Conservation (phyloP, 2,329 filamentous ascomycete genomes). For the Acrocalymma vagum region DNA sequence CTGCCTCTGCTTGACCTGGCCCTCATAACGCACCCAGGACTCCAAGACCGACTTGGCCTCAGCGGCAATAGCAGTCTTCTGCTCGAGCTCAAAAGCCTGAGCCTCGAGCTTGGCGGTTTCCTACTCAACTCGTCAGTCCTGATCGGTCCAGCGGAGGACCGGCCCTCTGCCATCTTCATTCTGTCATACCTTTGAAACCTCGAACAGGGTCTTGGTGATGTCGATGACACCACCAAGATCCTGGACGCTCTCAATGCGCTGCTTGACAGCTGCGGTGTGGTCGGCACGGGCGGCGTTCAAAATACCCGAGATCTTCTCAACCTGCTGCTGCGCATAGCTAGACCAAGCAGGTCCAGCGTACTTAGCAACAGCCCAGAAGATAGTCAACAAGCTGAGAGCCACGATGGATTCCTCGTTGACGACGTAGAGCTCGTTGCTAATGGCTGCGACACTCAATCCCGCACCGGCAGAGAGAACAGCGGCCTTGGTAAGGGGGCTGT, state of each 20-base stretch:
- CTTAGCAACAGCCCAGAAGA: constrained; percentile 92
- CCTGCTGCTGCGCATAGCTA: constrained; percentile 90
- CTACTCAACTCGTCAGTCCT: constrained; percentile 58
- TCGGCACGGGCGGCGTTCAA: constrained; percentile 92
- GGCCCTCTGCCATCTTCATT: constrained; percentile 4
- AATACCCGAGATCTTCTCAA: constrained; percentile 92
- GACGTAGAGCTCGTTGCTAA: constrained; percentile 99
- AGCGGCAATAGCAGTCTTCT: constrained; percentile 87
- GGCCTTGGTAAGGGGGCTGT: constrained; percentile 91
- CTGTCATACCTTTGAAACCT: constrained; percentile 90
- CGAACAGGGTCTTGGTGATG: constrained; percentile 95
- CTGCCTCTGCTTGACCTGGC: constrained; percentile 98
- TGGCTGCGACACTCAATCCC: constrained; percentile 89
- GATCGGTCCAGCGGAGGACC: constrained; percentile 30
- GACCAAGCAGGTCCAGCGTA: constrained; percentile 92
- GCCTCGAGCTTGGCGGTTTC: constrained; percentile 97
- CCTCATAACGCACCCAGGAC: constrained; percentile 98
- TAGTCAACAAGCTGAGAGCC: constrained; percentile 88
- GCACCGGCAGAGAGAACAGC: constrained; percentile 94
- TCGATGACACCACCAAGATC: constrained; percentile 95
- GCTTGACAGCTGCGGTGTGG: constrained; percentile 95
- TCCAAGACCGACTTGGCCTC: constrained; percentile 97
- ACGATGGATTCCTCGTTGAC: constrained; percentile 99
- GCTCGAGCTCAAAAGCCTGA: constrained; percentile 95
- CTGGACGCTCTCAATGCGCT: constrained; percentile 91